Evolutionary conservation across 129 eudicot genomes (phyloP).

Genomic region (Flaveria robusta): DNA sequence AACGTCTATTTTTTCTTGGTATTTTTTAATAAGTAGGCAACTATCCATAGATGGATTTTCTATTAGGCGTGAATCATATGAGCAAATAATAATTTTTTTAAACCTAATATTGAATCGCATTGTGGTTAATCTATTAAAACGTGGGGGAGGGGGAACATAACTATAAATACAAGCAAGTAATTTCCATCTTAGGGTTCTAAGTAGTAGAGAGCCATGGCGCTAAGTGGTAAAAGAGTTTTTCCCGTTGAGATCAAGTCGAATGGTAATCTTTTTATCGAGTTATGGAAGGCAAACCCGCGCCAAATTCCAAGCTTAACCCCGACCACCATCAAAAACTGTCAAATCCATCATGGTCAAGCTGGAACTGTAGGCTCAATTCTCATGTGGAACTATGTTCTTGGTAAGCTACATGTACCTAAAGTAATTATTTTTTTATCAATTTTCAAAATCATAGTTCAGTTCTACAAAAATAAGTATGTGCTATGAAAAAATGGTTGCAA

Average conservation of each 20-base stretch:
- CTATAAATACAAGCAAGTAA: conserved; percentile 14
- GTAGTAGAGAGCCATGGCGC: conserved; percentile 10
- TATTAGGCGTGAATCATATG: too few species aligned
- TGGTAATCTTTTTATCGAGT: conserved; percentile 40
- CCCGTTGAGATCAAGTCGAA: conserved; percentile 27
- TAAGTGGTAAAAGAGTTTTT: conserved; percentile 25
- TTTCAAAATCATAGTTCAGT: too few species aligned
- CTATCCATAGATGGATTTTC: background rate
- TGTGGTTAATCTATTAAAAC: background rate
- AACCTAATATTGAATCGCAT: too few species aligned
- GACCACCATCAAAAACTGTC: conserved; percentile 36
- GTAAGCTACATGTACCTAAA: conserved; percentile 19
- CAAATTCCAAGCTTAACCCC: conserved; percentile 34
- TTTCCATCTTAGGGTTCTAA: background rate
- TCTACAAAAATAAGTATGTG: too few species aligned
- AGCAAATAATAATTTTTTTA: too few species aligned
- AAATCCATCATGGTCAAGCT: conserved; percentile 38
- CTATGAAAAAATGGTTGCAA: too few species aligned
- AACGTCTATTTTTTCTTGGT: too few species aligned
- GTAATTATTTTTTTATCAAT: too few species aligned
- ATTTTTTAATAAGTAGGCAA: background rate
- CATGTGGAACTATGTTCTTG: conserved; percentile 42
- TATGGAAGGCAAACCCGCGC: conserved; percentile 33
- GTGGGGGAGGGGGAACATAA: background rate
- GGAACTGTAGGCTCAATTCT: conserved; percentile 45